Base-by-base conservation (phyloP, 2,329 filamentous ascomycete genomes). In the Ascomycota sp. region DNA sequence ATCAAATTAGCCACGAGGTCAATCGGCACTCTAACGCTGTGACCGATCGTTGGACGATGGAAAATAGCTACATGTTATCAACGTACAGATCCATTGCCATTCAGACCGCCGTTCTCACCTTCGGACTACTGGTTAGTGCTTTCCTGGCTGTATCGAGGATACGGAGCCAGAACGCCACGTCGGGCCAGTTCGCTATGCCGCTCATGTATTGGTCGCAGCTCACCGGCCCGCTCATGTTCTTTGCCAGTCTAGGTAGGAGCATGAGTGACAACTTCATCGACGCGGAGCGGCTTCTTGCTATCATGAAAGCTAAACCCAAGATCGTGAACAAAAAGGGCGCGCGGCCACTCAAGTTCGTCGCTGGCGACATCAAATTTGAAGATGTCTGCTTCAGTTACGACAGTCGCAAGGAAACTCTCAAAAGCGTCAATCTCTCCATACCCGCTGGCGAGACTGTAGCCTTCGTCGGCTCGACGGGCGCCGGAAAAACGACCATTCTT, bases 191-290 rank as follows among this genome's bases (percentile, higher is more conserved):
- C 39, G 69, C 77, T 32, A 69, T 73, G 51, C 56, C 82, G 11
- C 52, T 81, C 35, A 75, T 73, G 31, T 82, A 81, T 47, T 79
- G 79, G 74, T 64, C 65, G 12, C 75, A 81, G 42, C 58, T 82
- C 23, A 75, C 75, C 27, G 63, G 66, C 2, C 76, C 76, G 2
- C 59, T 82, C 31, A 72, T 72, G 38, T 80, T 77, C 48, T 80
- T 82, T 43, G 62, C 65, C 6, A 52, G 54, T 12, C 49, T 71
- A 20, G 65, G 67, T 6, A 66, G 64, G 41, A 61, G 50, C 29
- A 58, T 72, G 36, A 65, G 64, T 33, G 57, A 60, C 35, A 59
- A 68, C 33, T 54, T 72, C 23, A 63, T 71, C 27, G 57, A 69
- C 33, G 65, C 66, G 5, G 64, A 72, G 42, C 56, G 63, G 17